Conservation (phyloP, 2,329 filamentous ascomycete genomes). For the Cladosporium oxysporum region DNA sequence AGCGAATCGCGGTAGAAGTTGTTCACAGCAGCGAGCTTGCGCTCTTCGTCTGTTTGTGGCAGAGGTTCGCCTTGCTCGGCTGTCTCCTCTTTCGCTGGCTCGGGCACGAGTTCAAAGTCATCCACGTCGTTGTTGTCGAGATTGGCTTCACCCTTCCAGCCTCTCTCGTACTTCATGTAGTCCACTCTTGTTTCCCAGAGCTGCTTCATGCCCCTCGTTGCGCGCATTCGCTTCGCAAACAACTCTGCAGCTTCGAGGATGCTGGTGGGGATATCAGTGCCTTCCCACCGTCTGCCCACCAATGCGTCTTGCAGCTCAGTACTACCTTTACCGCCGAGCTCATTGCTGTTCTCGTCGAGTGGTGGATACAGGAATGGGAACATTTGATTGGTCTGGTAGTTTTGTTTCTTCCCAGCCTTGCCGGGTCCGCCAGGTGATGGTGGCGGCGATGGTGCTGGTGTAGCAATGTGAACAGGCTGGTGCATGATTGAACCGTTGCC, state of each 20-base stretch:
- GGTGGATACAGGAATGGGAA: constrained; percentile 98
- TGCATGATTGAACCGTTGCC: constrained; percentile 74
- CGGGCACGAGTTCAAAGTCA: constrained; percentile 32
- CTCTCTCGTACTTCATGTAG: constrained; percentile 88
- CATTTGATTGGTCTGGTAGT: constrained; percentile 98
- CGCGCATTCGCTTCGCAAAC: constrained; percentile 85
- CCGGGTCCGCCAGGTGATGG: constrained; percentile 81
- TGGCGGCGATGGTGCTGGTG: constrained; percentile 90
- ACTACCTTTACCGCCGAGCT: constrained; percentile 82
- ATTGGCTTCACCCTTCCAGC: constrained; percentile 67
- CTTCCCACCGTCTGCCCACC: constrained; percentile 85
- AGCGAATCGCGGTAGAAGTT: constrained; percentile 77
- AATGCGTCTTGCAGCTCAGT: constrained; percentile 77
- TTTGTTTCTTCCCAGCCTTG: constrained; percentile 97
- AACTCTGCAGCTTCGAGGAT: constrained; percentile 93
- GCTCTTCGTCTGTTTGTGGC: constrained; percentile 31
- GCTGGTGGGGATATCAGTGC: constrained; percentile 89
- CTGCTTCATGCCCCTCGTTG: constrained; percentile 87
- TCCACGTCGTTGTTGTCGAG: constrained; percentile 40
- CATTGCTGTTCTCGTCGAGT: constrained; percentile 83
- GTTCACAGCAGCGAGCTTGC: constrained; percentile 61
- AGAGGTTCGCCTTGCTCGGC: constrained; percentile 33
- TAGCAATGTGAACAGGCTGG: constrained; percentile 98
- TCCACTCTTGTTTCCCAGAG: constrained; percentile 91
- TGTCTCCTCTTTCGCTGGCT: constrained; percentile 36